Evolutionary conservation across 352 stramenopile species (phyloP), one percentile per base, ranked within the genome.

Genomic region (Phytophthora tubulina): DNA sequence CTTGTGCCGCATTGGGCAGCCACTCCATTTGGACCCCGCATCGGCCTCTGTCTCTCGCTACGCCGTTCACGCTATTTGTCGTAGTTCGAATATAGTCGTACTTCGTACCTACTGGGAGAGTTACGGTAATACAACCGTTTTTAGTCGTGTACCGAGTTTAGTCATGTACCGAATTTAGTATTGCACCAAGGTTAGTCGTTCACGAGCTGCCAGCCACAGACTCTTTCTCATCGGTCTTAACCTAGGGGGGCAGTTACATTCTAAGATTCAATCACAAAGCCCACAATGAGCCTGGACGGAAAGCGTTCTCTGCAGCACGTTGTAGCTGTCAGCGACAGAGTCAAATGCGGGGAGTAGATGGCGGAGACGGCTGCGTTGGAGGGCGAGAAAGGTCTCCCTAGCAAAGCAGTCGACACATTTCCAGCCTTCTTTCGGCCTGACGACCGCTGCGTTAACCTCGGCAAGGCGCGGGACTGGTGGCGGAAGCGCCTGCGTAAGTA

Each of bases 271-370:
- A 21, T 21, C 1, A 21, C 17, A 21, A 21, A 21, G 17, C 17
- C 17, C 17, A 21, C 17, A 21, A 59, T 59, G 59, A 42, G 27
- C 48, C 27, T 6, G 32, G 31, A 63, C 10, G 31, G n/a, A 14
- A 35, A 45, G 10, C 56, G 44, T 17, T 54, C 56, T 36, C 38
- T 67, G 15, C 49, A 67, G 39, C 48, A 67, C 27, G 59, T 67
- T n/a, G 30, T 67, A 7, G 38, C 38, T 21, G 27, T 59, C 8
- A 42, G 46, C 13, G 17, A 21, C 17, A 21, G 17, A 21, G 17
- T 21, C n/a, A 48, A 48, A 30, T 53, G 21, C 10, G 59, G 53
- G 21, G 32, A 66, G 17, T 66, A 21, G 35, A 66, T 57, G 35
- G 33, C 33, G n/a, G 33, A 1, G 17, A 46, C 46, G 15, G 32